Evolutionary conservation across 208 protist species (phyloP).

Genomic region (Acanthamoeba castellanii): DNA sequence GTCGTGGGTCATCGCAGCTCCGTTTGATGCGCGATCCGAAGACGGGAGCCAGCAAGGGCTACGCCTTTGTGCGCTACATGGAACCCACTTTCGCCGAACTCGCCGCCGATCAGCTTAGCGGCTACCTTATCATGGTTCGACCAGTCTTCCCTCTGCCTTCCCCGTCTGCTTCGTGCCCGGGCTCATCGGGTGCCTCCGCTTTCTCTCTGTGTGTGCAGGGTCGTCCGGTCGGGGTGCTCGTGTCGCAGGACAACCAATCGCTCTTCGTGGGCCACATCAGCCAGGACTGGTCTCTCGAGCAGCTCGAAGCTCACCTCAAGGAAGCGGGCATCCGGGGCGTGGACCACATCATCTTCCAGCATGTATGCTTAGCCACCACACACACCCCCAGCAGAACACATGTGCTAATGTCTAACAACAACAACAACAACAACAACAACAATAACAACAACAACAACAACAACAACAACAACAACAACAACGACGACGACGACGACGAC

Average conservation of each 20-base stretch:
- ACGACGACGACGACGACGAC: no score
- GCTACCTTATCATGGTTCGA: constrained; percentile 56
- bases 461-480: no score
- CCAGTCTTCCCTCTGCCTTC: neutral
- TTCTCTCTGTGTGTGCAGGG: neutral
- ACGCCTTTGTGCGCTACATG: constrained; percentile 64
- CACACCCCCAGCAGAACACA: neutral
- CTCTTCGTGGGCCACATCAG: constrained; percentile 70
- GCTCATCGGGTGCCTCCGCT: no score
- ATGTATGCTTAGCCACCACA: neutral
- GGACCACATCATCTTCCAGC: constrained; percentile 53
- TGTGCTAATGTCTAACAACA: no score
- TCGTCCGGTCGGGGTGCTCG: constrained; percentile 36
- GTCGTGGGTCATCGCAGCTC: neutral
- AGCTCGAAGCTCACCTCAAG: constrained; percentile 5
- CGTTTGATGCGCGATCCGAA: constrained; percentile 72
- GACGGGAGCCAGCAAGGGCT: constrained; percentile 44
- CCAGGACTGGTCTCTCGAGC: constrained; percentile 47
- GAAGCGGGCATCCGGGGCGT: constrained; percentile 41
- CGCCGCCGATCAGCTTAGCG: constrained; percentile 53
- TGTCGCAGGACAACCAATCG: constrained; percentile 70
- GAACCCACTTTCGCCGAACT: constrained; percentile 36
- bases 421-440: no score
- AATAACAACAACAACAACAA: no score
- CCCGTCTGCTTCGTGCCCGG: neutral